These are phyloP conservation scores for Pseudogymnoascus sp. DNA, from an alignment of 2,329 filamentous ascomycete genomes.

Conservation along the genomic window DNA sequence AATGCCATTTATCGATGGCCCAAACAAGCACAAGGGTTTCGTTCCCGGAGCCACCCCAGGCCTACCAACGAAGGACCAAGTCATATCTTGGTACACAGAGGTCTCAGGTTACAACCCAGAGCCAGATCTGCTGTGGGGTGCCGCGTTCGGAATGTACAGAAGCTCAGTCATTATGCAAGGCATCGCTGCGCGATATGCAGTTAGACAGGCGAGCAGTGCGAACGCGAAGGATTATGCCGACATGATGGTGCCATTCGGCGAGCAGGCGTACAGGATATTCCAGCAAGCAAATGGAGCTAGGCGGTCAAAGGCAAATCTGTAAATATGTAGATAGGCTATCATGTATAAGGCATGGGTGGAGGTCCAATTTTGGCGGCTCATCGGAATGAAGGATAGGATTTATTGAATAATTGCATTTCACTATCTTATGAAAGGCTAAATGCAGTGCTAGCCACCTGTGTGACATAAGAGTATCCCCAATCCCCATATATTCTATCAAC, in stretches of 20 bases:
- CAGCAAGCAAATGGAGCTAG: conserved; percentile 37
- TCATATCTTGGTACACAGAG: conserved; percentile 59
- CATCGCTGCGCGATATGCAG: conserved; percentile 81
- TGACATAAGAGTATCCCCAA: neutral
- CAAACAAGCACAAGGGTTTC: conserved; percentile 33
- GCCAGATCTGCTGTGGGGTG: conserved; percentile 54
- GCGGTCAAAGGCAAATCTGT: conserved; percentile 36
- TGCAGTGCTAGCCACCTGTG: neutral
- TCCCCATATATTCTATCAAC: neutral
- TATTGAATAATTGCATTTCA: neutral
- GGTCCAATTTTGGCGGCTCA: neutral
- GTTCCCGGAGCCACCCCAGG: conserved; percentile 43
- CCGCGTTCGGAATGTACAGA: conserved; percentile 56
- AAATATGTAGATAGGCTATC: conserved; percentile 18
- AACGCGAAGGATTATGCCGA: conserved; percentile 66
- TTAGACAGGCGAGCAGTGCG: conserved; percentile 81
- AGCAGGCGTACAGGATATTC: conserved; percentile 72
- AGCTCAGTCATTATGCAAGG: conserved; percentile 67
- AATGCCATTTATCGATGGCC: conserved; percentile 37
- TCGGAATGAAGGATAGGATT: neutral
- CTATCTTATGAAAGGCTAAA: neutral
- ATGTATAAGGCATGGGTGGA: neutral
- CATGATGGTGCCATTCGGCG: conserved; percentile 64
- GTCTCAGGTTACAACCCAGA: conserved; percentile 65
- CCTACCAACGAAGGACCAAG: conserved; percentile 47